A percentile compares a stretch with the other conserved stretches of the same genome.
Conservation (phyloP, 2,329 filamentous ascomycete genomes). For the Paraconiothyrium sp. region DNA sequence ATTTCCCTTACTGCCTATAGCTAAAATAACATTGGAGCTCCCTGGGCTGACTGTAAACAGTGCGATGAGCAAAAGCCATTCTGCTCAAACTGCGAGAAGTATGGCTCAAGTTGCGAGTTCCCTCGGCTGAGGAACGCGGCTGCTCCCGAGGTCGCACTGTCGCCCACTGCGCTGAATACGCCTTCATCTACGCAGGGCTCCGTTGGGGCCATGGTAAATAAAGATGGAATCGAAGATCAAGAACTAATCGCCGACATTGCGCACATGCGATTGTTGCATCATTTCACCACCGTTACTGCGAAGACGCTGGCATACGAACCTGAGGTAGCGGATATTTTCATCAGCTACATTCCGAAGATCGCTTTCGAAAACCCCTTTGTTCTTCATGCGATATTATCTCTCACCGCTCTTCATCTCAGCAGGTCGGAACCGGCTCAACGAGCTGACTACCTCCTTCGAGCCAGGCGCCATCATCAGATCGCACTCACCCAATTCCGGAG, state of each 20-base stretch:
- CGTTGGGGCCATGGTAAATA: background rate
- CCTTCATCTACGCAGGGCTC: conserved; percentile 22
- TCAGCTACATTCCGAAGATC: conserved; percentile 33
- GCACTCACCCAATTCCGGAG: conserved; percentile 22
- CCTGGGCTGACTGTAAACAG: conserved; percentile 17
- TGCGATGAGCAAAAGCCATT: conserved; percentile 35
- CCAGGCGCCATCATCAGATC: conserved; percentile 23
- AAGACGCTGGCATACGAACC: conserved; percentile 23
- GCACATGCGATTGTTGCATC: conserved; percentile 34
- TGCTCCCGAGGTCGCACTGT: conserved; percentile 12
- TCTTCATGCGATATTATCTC: conserved; percentile 53
- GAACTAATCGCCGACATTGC: conserved; percentile 20
- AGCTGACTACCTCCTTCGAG: conserved; percentile 22
- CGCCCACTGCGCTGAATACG: conserved; percentile 18
- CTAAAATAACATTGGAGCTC: background rate
- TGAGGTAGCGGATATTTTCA: conserved; percentile 24
- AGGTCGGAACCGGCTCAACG: conserved; percentile 37
- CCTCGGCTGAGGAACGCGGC: conserved; percentile 19
- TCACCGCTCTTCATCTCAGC: conserved; percentile 55
- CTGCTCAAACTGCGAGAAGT: conserved; percentile 33
- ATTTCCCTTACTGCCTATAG: background rate
- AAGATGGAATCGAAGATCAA: background rate
- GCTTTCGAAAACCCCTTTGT: conserved; percentile 53
- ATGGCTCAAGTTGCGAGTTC: conserved; percentile 33
- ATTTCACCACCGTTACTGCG: conserved; percentile 34